Evolutionary conservation across 345 rosid genomes (phyloP), one percentile per base, ranked within the genome.

Genomic region (Dipteronia sinensis): DNA sequence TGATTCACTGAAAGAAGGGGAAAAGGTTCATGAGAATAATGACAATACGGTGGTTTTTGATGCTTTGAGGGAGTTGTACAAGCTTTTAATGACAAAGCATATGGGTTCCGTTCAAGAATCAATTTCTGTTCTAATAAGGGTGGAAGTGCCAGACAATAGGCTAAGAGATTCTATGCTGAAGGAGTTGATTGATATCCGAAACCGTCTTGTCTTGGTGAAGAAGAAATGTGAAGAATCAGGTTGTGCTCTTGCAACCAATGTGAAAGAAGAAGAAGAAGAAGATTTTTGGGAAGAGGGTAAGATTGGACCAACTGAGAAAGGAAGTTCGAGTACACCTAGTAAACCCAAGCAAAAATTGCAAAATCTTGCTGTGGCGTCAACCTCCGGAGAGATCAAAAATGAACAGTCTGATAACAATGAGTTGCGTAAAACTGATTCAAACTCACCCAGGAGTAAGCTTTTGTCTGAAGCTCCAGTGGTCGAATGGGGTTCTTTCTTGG

Each of bases 31-130:
- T 58, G 99, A 96, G 80, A 90, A 85, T 76, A 81, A 64, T 78
- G 99, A 96, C 40, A 96, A 96, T 62, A 89, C 91, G 85, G 95
- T 92, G 61, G 87, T 96, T 15, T 96, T 96, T 22, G 97, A 94
- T 89, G 88, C 92, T 10, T 76, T 94, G 84, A 89, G 98, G 87
- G 97, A 94, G 82, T 77, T 89, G 72, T 89, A 90, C 75, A 94
- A 90, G 83, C 89, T 94, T 83, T 78, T 96, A 65, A 88, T 86
- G 70, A 84, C 89, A 6, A 94, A 93, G 86, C 97, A 94, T 86
- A 63, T 91, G 73, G 82, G 85, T 76, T 89, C 91, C 0, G 91
- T 94, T 68, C 89, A 91, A 79, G 92, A 94, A 77, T 88, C 86
- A 86, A 88, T 96, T 75, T 86, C 93, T 31, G 88, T 94, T 85